phyloP scores from a whole-genome alignment of 139 green algal genomes.

The Chlorella vulgaris region DNA sequence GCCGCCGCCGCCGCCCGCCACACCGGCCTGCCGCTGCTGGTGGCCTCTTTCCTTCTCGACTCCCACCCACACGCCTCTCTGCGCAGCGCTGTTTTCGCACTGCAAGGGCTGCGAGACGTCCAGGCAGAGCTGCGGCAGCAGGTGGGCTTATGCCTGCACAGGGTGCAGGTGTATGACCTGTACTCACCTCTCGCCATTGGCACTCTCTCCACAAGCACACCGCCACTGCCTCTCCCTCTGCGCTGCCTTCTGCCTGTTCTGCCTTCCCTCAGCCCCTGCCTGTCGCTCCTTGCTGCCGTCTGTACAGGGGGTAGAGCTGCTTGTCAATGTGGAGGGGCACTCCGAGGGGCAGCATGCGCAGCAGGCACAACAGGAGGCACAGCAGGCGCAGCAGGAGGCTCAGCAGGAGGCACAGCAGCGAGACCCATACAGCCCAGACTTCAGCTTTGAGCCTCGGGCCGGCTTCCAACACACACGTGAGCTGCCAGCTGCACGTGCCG shows the following conservation, averaged over 20 bases:
- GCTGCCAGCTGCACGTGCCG: neutral
- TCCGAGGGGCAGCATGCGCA: neutral
- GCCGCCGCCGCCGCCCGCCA: neutral
- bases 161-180: too few relatives aligned
- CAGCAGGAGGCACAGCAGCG: too few relatives aligned
- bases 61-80: constrained; percentile 12
- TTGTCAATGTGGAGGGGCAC: constrained; percentile 15
- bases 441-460: neutral
- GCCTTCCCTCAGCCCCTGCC: too few relatives aligned
- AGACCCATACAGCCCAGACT: constrained; percentile 5
- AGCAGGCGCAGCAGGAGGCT: neutral
- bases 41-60: constrained; percentile 23
- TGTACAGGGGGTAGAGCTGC: constrained; percentile 15
- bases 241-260: too few relatives aligned
- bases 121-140: constrained; percentile 21
- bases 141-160: neutral
- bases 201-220: too few relatives aligned
- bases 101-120: constrained; percentile 13
- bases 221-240: too few relatives aligned
- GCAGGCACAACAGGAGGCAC: neutral
- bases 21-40: constrained; percentile 5
- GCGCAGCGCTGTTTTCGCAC: neutral
- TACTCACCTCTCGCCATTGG: too few relatives aligned
- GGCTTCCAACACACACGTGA: neutral
- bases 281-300: too few relatives aligned